phyloP scores from a whole-genome alignment of 2,329 filamentous ascomycete genomes.

The Fusarium buharicum region DNA sequence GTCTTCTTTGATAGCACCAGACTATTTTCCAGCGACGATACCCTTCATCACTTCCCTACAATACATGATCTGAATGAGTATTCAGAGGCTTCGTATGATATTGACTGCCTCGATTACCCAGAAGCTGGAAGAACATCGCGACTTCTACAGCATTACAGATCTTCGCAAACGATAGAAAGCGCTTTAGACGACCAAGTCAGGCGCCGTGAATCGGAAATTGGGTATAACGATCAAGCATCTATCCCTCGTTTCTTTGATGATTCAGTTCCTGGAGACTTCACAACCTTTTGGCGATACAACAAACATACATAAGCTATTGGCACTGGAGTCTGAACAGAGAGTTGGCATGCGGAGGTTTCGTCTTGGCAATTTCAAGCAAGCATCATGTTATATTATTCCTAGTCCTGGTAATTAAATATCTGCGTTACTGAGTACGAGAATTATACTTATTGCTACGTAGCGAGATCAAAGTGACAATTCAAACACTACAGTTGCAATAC shows the following conservation, averaged over 20 bases:
- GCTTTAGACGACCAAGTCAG: background rate
- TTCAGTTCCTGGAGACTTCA: background rate
- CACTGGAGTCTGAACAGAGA: background rate
- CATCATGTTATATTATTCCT: background rate
- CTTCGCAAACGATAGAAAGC: background rate
- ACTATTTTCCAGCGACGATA: background rate
- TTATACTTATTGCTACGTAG: background rate
- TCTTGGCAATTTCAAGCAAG: background rate
- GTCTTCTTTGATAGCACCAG: conserved; percentile 18
- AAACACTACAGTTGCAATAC: background rate
- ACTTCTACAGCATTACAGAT: background rate
- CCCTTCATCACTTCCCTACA: background rate
- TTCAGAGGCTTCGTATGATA: no score
- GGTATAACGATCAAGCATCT: background rate
- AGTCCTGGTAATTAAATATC: no score
- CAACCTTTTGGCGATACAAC: background rate
- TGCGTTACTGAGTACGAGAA: no score
- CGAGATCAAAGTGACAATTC: background rate
- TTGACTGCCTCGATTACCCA: background rate
- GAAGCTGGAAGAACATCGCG: background rate
- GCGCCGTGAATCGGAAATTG: background rate
- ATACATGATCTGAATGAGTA: no score
- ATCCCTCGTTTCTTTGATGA: background rate
- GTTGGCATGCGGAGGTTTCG: background rate
- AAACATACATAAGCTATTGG: background rate